Evolutionary conservation across 2,329 filamentous ascomycete genomes (phyloP), one percentile per base, ranked within the genome.

Genomic region (Fusarium sp.): DNA sequence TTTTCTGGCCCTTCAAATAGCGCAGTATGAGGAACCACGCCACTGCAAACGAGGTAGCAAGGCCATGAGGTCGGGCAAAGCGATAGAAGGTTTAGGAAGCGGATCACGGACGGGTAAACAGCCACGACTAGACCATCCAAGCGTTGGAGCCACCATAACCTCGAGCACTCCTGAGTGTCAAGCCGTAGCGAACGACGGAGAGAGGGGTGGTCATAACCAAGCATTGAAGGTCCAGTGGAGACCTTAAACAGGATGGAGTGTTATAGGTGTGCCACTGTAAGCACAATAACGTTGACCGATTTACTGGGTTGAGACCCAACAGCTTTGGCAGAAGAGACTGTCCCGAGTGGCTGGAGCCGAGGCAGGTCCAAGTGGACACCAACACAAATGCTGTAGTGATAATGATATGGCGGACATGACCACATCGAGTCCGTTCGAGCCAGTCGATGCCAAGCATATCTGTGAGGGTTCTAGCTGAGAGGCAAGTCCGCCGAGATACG

Each of bases 201-300:
- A 30, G 50, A 55, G 73, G 73, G 47, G 73, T 72, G 66, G 47
- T 12, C 14, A 66, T 73, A 64, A 40, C 49, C 24, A 18, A 46
- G 34, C 32, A 24, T 32, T 32, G 30, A 20, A 24, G 22, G 25
- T 22, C 53, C 15, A 32, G 30, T 20, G 16, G 45, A 50, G 15
- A 20, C 45, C 32, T 22, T n/a, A 22, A 34, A 34, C 18, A 34
- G 16, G 10, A 16, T 52, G 32, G 30, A 43, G 43, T 51, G 34
- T 22, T 54, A 34, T 30, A 47, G 55, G 54, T 27, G 56, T 40
- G 57, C 22, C 47, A 47, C 18, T 43, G 50, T 11, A 51, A 63
- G 27, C 42, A 22, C 29, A 59, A 32, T 45, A 18, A 61, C 43
- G 25, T 44, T 50, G 49, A 58, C 56, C 32, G 42, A 58, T 53